Evolutionary conservation across 2,329 filamentous ascomycete genomes (phyloP).

Genomic region (Scytalidium sp.): DNA sequence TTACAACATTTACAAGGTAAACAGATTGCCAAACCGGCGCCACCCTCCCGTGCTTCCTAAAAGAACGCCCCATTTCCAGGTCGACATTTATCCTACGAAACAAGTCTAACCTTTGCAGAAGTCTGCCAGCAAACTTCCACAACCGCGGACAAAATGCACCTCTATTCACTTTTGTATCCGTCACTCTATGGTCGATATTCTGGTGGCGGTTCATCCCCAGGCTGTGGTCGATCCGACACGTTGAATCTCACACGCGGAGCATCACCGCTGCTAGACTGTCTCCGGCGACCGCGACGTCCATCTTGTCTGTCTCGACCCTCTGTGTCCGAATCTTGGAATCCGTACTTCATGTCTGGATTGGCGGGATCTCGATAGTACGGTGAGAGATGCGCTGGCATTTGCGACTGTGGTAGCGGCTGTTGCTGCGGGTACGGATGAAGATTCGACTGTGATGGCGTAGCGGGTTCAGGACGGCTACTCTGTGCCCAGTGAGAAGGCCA

Average conservation of each 20-base stretch:
- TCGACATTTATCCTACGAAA: neutral
- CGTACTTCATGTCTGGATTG: conserved; percentile 2
- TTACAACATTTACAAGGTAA: neutral
- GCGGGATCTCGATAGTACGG: neutral
- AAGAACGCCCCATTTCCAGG: neutral
- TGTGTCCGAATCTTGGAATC: conserved; percentile 1
- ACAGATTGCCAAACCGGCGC: neutral
- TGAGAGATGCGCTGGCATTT: too few relatives aligned
- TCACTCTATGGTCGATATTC: neutral
- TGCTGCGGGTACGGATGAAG: too few relatives aligned
- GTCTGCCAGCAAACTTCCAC: neutral
- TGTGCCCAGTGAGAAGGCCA: conserved; percentile 22
- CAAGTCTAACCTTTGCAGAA: neutral
- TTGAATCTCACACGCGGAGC: conserved; percentile 70
- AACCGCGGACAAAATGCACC: neutral
- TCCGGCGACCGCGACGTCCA: conserved; percentile 2
- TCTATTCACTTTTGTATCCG: neutral
- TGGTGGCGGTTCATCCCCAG: neutral
- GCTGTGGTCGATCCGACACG: conserved; percentile 60
- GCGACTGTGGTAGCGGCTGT: too few relatives aligned
- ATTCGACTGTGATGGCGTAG: neutral
- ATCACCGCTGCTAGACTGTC: conserved; percentile 44
- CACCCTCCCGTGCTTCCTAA: neutral
- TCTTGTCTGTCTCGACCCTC: neutral
- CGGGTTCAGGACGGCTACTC: neutral